phyloP scores from a whole-genome alignment of 176 grass and related monocot species.

The Dendrocalamus sinicus region DNA sequence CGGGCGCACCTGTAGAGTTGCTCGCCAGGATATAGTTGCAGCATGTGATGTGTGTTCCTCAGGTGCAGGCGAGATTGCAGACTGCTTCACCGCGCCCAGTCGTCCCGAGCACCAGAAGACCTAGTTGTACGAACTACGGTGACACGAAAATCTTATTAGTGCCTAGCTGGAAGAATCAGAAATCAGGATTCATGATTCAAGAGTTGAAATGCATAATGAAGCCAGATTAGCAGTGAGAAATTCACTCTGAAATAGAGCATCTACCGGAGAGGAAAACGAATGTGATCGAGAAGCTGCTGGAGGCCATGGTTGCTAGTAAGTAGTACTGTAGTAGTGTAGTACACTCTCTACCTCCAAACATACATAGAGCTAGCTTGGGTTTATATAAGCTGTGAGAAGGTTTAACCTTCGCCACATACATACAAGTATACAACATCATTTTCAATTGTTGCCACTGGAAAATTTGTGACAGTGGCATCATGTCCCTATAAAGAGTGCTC shows the following conservation, averaged over 20 bases:
- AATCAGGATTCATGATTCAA: too few relatives aligned
- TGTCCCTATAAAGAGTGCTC: too few relatives aligned
- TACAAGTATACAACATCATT: too few relatives aligned
- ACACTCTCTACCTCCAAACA: neutral
- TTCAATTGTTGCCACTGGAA: too few relatives aligned
- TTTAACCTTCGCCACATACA: conserved; percentile 19
- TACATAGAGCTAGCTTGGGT: neutral
- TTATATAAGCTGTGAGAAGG: conserved; percentile 12
- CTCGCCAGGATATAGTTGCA: neutral
- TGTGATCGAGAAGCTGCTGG: conserved; percentile 1
- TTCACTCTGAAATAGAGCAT: neutral
- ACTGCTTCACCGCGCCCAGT: conserved; percentile 18
- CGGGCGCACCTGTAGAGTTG: conserved; percentile 38
- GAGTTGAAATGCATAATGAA: neutral
- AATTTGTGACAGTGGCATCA: too few relatives aligned
- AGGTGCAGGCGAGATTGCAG: conserved; percentile 18
- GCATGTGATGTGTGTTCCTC: neutral
- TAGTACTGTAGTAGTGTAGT: too few relatives aligned
- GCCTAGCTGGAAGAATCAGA: too few relatives aligned
- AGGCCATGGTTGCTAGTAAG: neutral
- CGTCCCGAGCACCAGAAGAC: conserved; percentile 11
- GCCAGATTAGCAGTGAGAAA: neutral
- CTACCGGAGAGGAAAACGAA: conserved; percentile 13
- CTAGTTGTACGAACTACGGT: neutral
- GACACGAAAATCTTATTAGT: neutral